Percentiles rank a stretch among this genome's conserved stretches.
Evolutionary conservation across 345 rosid species (phyloP).

Genomic region (Gossypium australe): DNA sequence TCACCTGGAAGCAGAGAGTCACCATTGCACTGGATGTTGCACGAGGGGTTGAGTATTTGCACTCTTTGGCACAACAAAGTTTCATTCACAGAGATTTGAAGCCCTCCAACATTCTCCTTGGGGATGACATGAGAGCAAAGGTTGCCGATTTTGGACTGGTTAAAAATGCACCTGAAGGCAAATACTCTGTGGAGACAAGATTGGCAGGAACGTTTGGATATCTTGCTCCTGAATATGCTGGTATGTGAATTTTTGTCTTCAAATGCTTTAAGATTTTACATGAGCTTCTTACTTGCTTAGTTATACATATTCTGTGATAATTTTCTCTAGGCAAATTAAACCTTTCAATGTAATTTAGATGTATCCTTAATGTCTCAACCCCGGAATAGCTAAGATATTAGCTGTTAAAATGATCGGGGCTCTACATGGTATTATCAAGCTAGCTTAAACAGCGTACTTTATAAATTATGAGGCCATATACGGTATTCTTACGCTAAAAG

Average conservation of each 20-base stretch:
- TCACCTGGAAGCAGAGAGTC: conserved; percentile 82
- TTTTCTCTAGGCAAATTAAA: not conserved
- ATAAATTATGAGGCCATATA: not conserved
- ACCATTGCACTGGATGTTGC: conserved; percentile 83
- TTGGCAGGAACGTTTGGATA: conserved; percentile 97
- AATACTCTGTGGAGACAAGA: conserved; percentile 79
- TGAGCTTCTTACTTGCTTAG: not conserved
- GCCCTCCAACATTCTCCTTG: conserved; percentile 82
- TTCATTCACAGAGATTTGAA: conserved; percentile 90
- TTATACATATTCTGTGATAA: not conserved
- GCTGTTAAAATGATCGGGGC: not conserved
- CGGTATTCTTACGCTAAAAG: not conserved
- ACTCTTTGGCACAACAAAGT: conserved; percentile 82
- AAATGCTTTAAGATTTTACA: not conserved
- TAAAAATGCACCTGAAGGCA: conserved; percentile 81
- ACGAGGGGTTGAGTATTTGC: conserved; percentile 86
- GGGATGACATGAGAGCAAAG: conserved; percentile 93
- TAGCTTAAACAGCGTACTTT: not conserved
- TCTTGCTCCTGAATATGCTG: conserved; percentile 96
- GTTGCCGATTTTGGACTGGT: conserved; percentile 94
- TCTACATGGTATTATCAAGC: not conserved
- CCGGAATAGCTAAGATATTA: not conserved
- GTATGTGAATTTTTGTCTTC: conserved; percentile 31
- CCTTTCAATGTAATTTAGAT: not conserved
- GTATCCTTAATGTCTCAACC: not conserved